Evolutionary conservation across 306 rosid genomes (phyloP), one percentile per base, ranked within the genome.

Genomic region (Prunus padus): DNA sequence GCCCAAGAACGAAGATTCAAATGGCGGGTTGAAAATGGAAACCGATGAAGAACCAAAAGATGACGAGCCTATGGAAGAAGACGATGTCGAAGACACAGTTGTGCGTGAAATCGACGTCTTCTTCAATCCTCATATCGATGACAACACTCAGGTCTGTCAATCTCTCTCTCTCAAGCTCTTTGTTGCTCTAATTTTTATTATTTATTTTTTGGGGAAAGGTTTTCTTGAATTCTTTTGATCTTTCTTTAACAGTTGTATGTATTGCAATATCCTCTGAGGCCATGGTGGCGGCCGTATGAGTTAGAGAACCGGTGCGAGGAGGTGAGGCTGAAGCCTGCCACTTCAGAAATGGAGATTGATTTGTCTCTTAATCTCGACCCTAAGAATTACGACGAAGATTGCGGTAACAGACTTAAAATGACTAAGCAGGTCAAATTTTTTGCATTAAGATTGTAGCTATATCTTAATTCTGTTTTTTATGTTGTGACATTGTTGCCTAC

Each of bases 51-150:
- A 83, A 45, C 8, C 85, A 7, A 51, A 3, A 60, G 86, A 31
- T 51, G 84, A 76, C 4, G 96, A 84, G 80, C 83, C 86, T 1
- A 86, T 89, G 84, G 93, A 84, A 14, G 89, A 80, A 70, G 93
- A 90, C 65, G 71, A 7, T 2, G 81, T 3, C 1, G 93, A 85
- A 76, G 98, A 91, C 47, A 11, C 71, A 13, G 91, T 92, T 28
- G 89, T 95, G 40, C 95, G 98, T 10, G 97, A 90, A 86, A 89
- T 95, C 15, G 97, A 95, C 25, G 97, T 95, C 33, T 87, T 86
- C 81, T 86, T 87, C 50, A 75, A 85, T 16, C 92, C 97, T 71
- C 79, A 89, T 25, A 19, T 76, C 10, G 92, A 87, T n/a, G 67
- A 65, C 3, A 51, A 82, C 56, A 78, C 96, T 66, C 75, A 88